Percentiles rank a stretch among this genome's conserved stretches.
Evolutionary conservation across 352 stramenopile species (phyloP).

Genomic region (Sclerospora graminicola): DNA sequence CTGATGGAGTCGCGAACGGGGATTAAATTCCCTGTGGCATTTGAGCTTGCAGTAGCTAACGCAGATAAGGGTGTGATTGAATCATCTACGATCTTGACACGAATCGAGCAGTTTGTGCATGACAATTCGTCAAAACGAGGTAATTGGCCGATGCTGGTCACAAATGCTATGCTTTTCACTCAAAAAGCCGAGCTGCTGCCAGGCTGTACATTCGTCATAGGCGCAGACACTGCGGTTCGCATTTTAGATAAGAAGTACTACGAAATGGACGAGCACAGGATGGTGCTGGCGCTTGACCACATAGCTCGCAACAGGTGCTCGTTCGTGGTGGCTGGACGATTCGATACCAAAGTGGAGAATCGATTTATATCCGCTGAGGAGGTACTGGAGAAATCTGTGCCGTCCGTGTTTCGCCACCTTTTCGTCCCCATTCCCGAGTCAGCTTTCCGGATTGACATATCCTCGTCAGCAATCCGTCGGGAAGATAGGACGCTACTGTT

Average conservation of each 20-base stretch:
- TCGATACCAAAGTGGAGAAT: slow-evolving; percentile 39
- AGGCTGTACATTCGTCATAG: slow-evolving; percentile 77
- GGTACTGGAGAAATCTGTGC: slow-evolving; percentile 35
- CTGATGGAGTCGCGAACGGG: slow-evolving; percentile 23
- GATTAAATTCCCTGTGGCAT: slow-evolving; percentile 34
- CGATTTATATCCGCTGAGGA: slow-evolving; percentile 51
- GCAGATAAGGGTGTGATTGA: slow-evolving; percentile 68
- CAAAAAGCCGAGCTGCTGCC: slow-evolving; percentile 76
- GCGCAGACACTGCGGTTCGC: slow-evolving; percentile 81
- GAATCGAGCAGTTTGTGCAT: slow-evolving; percentile 43
- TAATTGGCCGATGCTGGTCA: slow-evolving; percentile 62
- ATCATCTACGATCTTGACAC: slow-evolving; percentile 22
- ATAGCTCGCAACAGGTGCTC: slow-evolving; percentile 53
- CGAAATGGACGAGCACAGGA: slow-evolving; percentile 51
- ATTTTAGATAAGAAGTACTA: slow-evolving; percentile 90
- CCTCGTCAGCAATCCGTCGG: slow-evolving; percentile 70
- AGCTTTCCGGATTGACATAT: slow-evolving; percentile 81
- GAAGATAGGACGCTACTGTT: too few relatives aligned
- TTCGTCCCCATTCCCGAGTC: slow-evolving; percentile 68
- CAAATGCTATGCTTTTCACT: slow-evolving; percentile 66
- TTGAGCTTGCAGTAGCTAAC: slow-evolving; percentile 71
- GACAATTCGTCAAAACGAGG: slow-evolving; percentile 10
- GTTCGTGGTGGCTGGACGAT: slow-evolving; percentile 83
- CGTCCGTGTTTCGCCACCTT: slow-evolving; percentile 35
- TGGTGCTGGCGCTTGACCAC: slow-evolving; percentile 61